These are phyloP conservation scores for Epichloe sibirici DNA, from an alignment of 2,329 filamentous ascomycete species.

Conservation along the genomic window DNA sequence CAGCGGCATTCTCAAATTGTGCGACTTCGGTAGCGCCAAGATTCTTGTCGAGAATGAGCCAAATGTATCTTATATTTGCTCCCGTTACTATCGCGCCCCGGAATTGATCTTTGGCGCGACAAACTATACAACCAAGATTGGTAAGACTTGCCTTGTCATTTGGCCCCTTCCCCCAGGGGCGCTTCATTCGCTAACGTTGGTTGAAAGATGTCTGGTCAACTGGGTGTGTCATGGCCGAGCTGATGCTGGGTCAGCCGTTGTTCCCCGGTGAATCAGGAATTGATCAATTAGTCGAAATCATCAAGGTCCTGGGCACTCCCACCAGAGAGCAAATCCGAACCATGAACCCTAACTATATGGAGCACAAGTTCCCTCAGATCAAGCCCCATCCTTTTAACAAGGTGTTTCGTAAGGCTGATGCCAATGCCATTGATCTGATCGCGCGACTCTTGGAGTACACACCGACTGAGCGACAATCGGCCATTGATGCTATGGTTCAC, in stretches of 20 bases:
- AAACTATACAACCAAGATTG: conserved; percentile 99
- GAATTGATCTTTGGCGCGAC: conserved; percentile 98
- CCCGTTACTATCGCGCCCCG: conserved; percentile 93
- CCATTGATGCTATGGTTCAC: conserved; percentile 94
- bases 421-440: conserved; percentile 88
- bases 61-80: conserved; percentile 99
- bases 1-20: conserved; percentile 88
- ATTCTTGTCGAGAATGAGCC: conserved; percentile 98
- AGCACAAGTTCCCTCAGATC: conserved; percentile 99
- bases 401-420: conserved; percentile 94
- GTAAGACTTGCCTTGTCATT: conserved; percentile 40
- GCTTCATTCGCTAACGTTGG: conserved; percentile 7
- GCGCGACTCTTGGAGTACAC: conserved; percentile 92
- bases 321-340: conserved; percentile 97
- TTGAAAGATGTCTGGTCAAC: conserved; percentile 94
- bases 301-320: conserved; percentile 94
- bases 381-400: conserved; percentile 99
- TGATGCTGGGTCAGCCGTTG: conserved; percentile 95
- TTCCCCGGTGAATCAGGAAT: conserved; percentile 98
- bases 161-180: neutral
- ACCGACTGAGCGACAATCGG: conserved; percentile 84
- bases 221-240: conserved; percentile 96
- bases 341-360: conserved; percentile 99
- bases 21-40: conserved; percentile 98
- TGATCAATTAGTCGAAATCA: conserved; percentile 96